A percentile compares a stretch with the other conserved stretches of the same genome.
These are phyloP conservation scores for Sporothrix protearum DNA, from an alignment of 2,329 filamentous ascomycete species.

Conservation along the genomic window DNA sequence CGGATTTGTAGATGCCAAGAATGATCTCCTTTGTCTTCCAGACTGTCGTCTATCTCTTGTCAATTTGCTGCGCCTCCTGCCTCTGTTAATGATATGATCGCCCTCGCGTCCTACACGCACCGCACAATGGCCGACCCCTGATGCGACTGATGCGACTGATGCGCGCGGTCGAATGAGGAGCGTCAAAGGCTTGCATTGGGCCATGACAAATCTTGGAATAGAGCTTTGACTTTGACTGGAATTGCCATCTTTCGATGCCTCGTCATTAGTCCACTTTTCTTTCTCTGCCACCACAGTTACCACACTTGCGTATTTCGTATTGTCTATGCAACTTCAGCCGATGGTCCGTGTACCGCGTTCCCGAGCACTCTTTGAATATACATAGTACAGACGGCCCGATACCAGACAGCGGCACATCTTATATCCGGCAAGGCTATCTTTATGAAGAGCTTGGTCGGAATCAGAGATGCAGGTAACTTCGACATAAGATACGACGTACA, in stretches of 20 bases:
- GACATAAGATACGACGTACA: background rate
- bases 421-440: background rate
- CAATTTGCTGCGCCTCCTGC: background rate
- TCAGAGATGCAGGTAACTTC: too few relatives aligned
- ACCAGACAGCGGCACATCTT: background rate
- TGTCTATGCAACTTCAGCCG: background rate
- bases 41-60: background rate
- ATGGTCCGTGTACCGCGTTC: constrained; percentile 6
- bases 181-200: background rate
- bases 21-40: background rate
- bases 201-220: background rate
- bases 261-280: background rate
- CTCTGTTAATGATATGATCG: constrained; percentile 3
- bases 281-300: background rate
- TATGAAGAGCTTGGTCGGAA: background rate
- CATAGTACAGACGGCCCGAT: constrained; percentile 11
- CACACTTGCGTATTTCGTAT: background rate
- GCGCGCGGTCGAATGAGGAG: background rate
- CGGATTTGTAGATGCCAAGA: background rate
- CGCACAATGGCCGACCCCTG: background rate
- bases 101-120: constrained; percentile 15
- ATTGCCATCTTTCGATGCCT: background rate
- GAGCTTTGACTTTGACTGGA: background rate
- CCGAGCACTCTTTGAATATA: background rate
- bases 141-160: constrained; percentile 5